phyloP scores from a whole-genome alignment of 257 asterid genomes.

The Jasminum sambac region DNA sequence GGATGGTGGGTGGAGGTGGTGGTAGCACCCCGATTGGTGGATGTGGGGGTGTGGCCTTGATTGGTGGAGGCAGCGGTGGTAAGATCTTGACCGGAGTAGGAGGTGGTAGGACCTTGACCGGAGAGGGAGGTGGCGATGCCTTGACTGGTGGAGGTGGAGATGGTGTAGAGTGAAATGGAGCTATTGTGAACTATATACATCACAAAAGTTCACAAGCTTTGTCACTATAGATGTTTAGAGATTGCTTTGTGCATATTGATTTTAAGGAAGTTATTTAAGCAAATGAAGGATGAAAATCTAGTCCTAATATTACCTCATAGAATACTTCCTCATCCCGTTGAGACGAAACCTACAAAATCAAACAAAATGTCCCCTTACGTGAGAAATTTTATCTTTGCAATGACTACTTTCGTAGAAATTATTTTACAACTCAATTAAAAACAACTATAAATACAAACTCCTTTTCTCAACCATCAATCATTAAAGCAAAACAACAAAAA shows the following conservation, averaged over 20 bases:
- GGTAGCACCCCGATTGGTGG: conserved; percentile 22
- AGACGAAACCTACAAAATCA: conserved; percentile 1
- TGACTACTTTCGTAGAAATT: no score
- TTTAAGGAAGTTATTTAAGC: not conserved
- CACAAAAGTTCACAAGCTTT: not conserved
- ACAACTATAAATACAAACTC: not conserved
- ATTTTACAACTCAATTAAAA: no score
- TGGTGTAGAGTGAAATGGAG: not conserved
- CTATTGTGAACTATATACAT: not conserved
- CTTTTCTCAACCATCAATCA: not conserved
- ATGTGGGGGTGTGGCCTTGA: conserved; percentile 3
- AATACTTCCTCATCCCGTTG: not conserved
- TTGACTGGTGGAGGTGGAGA: not conserved
- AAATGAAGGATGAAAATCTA: not conserved
- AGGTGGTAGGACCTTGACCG: not conserved
- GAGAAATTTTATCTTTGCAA: not conserved
- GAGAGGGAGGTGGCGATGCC: not conserved
- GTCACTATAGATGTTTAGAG: not conserved
- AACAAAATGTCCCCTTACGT: not conserved
- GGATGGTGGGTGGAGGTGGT: conserved; percentile 23
- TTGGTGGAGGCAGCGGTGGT: conserved; percentile 23
- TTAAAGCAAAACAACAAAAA: not conserved
- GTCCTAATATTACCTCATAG: not conserved
- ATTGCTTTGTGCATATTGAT: not conserved
- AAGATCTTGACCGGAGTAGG: conserved; percentile 2